Conservation (phyloP, 106 monocot genomes). For the Dioscorea zingiberensis region DNA sequence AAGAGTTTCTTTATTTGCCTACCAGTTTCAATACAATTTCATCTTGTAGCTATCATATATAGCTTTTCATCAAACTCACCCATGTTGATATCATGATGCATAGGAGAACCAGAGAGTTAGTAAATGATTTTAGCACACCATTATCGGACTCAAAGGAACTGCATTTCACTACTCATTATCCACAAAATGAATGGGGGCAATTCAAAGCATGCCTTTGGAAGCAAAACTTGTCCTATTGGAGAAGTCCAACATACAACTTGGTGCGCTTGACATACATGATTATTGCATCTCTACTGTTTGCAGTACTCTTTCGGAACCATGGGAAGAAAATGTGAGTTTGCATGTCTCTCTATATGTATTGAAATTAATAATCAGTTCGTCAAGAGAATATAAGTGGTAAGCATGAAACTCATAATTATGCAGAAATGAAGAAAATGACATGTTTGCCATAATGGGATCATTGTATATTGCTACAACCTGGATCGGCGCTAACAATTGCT, state of each 20-base stretch:
- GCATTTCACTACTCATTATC: constrained; percentile 7
- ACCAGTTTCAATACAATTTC: constrained; percentile 3
- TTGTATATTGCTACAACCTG: too few relatives aligned
- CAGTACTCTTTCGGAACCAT: constrained; percentile 16
- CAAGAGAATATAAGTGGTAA: too few relatives aligned
- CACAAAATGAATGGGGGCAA: constrained; percentile 12
- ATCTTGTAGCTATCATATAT: not conserved
- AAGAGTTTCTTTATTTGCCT: not conserved
- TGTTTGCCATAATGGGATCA: too few relatives aligned
- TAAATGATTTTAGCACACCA: constrained; percentile 14
- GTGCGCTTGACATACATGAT: constrained; percentile 11
- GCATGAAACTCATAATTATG: too few relatives aligned
- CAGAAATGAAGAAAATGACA: too few relatives aligned
- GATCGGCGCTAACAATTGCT: too few relatives aligned
- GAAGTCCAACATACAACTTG: constrained; percentile 27
- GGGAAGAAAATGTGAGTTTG: constrained; percentile 33
- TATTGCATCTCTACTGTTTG: constrained; percentile 4
- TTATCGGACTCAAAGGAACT: constrained; percentile 14
- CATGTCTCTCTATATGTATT: too few relatives aligned
- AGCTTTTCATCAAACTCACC: not conserved
- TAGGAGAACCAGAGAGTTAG: constrained; percentile 20
- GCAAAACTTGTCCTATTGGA: constrained; percentile 28
- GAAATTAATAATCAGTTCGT: too few relatives aligned
- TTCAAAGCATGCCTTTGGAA: constrained; percentile 49
- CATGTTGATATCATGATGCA: too few relatives aligned